These are phyloP conservation scores for Sphagnum magellanicum DNA, from an alignment of 228 moss, liverwort and hornwort species.

Conservation along the genomic window DNA sequence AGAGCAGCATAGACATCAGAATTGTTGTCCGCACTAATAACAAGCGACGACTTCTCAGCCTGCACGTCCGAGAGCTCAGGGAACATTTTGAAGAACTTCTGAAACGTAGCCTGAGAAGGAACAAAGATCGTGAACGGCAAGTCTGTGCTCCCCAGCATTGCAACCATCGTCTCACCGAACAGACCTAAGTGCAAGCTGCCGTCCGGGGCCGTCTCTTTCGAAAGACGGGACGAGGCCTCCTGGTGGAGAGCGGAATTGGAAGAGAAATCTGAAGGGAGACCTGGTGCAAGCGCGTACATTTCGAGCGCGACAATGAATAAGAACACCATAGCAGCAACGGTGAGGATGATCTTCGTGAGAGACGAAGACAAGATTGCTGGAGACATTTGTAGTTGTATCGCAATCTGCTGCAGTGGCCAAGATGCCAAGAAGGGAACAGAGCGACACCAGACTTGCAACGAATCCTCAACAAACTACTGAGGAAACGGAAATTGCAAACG, in stretches of 20 bases:
- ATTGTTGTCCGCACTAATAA: slow-evolving; percentile 1
- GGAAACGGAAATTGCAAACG: too few species aligned
- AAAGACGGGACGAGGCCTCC: neutral
- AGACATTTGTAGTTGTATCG: neutral
- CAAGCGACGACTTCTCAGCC: slow-evolving; percentile 10
- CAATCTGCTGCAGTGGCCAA: too few species aligned
- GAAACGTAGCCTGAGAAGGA: slow-evolving; percentile 47
- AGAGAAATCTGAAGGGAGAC: slow-evolving; percentile 14
- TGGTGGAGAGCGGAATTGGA: slow-evolving; percentile 1
- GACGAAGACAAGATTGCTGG: slow-evolving; percentile 6
- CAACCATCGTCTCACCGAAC: slow-evolving; percentile 52
- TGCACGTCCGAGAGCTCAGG: slow-evolving; percentile 8
- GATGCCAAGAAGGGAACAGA: too few species aligned
- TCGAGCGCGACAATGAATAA: slow-evolving; percentile 31
- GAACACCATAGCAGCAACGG: slow-evolving; percentile 24
- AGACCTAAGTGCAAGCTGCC: slow-evolving; percentile 25
- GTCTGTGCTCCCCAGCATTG: slow-evolving; percentile 44
- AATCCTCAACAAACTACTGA: too few species aligned
- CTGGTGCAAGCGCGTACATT: slow-evolving; percentile 25
- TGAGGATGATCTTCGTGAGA: slow-evolving; percentile 9
- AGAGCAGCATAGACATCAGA: slow-evolving; percentile 33
- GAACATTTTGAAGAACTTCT: slow-evolving; percentile 28
- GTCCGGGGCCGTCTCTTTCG: neutral
- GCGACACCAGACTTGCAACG: too few species aligned
- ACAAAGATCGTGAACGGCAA: slow-evolving; percentile 72